These are phyloP conservation scores for Alectoria sarmentosa DNA, from an alignment of 495 filamentous ascomycete species.

Conservation along the genomic window DNA sequence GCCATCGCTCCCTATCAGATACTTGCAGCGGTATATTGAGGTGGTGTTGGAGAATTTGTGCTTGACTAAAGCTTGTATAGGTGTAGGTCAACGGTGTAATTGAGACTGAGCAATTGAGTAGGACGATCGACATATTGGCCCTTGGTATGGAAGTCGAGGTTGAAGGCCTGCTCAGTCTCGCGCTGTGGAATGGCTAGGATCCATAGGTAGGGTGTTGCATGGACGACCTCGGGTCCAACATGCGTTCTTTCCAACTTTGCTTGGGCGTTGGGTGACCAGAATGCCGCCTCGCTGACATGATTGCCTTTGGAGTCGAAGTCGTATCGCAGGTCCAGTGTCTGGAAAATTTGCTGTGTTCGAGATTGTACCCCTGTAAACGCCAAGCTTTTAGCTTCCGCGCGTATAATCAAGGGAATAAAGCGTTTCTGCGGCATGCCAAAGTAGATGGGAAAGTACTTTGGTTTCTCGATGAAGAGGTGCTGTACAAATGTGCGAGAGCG, in stretches of 20 bases:
- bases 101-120: neutral
- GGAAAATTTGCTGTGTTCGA: neutral
- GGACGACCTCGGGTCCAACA: neutral
- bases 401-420: neutral
- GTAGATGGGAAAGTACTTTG: too few species aligned
- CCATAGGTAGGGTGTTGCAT: neutral
- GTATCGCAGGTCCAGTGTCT: neutral
- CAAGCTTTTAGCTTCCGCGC: neutral
- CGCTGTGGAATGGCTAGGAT: neutral
- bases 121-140: conserved; percentile 2
- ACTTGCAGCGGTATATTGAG: neutral
- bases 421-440: neutral
- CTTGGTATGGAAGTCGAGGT: neutral
- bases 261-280: neutral
- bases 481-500: too few species aligned
- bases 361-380: neutral
- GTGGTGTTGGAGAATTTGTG: neutral
- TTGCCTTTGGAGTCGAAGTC: neutral
- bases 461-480: too few species aligned
- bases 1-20: conserved; percentile 4
- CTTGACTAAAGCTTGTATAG: neutral
- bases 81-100: neutral
- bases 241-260: conserved; percentile 1
- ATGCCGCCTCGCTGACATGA: neutral
- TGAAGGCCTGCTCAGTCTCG: neutral